Conservation (phyloP, 768 basidiomycete species). For the Glaciozyma martinii region DNA sequence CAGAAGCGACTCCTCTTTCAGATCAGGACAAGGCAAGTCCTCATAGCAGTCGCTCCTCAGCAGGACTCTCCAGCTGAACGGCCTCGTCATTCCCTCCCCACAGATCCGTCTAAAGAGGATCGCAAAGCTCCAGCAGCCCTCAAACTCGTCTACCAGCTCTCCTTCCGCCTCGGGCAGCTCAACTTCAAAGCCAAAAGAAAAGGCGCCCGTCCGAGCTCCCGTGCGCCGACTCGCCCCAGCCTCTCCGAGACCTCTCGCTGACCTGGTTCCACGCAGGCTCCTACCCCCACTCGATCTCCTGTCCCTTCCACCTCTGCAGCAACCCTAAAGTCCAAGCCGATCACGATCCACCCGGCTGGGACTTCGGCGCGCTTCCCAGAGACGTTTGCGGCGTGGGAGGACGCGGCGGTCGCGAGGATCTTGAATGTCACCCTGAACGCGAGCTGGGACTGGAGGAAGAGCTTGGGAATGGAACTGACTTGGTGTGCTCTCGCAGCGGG, state of each 20-base stretch:
- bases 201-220: constrained; percentile 1
- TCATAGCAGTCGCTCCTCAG: too few relatives aligned
- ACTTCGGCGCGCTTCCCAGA: constrained; percentile 42
- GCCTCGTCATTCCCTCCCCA: not conserved
- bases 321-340: constrained; percentile 33
- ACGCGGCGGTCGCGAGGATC: constrained; percentile 56
- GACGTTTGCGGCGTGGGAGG: constrained; percentile 61
- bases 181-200: constrained; percentile 36
- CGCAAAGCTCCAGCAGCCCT: constrained; percentile 60
- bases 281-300: not conserved
- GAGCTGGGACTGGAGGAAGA: constrained; percentile 33
- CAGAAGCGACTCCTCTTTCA: not conserved
- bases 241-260: constrained; percentile 3
- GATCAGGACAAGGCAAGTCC: constrained; percentile 2
- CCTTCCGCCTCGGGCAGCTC: constrained; percentile 42
- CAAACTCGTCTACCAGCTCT: constrained; percentile 34
- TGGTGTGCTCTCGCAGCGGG: constrained; percentile 43
- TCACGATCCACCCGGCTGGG: constrained; percentile 41
- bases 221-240: constrained; percentile 19
- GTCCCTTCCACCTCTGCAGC: constrained; percentile 1
- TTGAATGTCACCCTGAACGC: constrained; percentile 75
- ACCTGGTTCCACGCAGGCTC: not conserved
- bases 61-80: not conserved
- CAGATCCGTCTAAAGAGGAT: constrained; percentile 89
- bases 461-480: constrained; percentile 14